Conservation (phyloP, 202 grass and related monocot species). For the Brachypodium distachyon region DNA sequence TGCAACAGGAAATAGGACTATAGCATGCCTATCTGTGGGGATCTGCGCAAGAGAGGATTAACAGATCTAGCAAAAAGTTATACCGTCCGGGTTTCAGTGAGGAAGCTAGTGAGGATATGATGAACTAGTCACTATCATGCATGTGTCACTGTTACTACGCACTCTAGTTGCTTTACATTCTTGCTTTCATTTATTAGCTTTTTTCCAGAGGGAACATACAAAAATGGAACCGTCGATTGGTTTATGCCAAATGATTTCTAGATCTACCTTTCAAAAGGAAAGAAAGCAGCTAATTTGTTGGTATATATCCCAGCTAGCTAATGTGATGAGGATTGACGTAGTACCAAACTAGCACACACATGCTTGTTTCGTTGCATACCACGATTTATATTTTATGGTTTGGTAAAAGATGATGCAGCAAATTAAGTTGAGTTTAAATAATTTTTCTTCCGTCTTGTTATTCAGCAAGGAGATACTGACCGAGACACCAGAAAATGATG, state of each 20-base stretch:
- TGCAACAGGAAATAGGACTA: neutral
- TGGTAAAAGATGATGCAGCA: neutral
- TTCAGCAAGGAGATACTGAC: conserved; percentile 26
- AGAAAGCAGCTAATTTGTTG: neutral
- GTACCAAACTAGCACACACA: too few relatives aligned
- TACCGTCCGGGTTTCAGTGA: neutral
- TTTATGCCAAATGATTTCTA: neutral
- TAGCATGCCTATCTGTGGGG: neutral
- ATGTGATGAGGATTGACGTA: neutral
- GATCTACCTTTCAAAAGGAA: neutral
- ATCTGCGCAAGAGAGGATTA: neutral
- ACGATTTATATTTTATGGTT: conserved; percentile 29
- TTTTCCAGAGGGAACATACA: neutral
- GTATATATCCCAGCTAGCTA: neutral
- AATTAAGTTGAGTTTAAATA: neutral
- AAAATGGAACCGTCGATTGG: neutral
- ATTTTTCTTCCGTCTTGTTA: neutral
- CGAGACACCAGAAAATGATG: conserved; percentile 38
- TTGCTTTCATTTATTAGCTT: neutral
- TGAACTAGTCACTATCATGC: neutral
- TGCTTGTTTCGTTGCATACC: neutral
- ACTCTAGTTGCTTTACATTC: neutral
- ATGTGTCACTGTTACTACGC: neutral
- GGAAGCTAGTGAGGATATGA: neutral
- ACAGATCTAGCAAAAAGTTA: conserved; percentile 13